Base-by-base conservation (phyloP, 176 grass and related monocot genomes). In the Rhynchospora tenuis region DNA sequence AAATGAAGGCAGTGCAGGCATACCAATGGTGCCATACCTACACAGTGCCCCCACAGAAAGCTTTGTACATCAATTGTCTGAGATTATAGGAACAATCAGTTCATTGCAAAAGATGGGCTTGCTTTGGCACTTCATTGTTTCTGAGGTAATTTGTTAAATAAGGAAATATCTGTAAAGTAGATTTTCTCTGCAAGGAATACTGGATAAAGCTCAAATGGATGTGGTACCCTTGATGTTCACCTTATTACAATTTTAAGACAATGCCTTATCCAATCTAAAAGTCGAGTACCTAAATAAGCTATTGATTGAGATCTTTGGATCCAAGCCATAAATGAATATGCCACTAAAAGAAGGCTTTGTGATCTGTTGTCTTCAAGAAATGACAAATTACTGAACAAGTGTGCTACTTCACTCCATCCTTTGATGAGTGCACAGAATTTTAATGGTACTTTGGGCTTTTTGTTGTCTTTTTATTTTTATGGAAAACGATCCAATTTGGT, bases 11-110 rank as follows among this genome's bases (percentile, higher is more conserved):
- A 64, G 17, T 47, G 78, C 65, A 52, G 87, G 86, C 66, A 61
- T 72, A 77, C 86, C 80, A 50, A 79, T 93, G 59, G 55, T 78
- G 28, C 90, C 86, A 76, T 86, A 91, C 87, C 85, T 99, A 42
- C 93, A 95, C 83, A 89, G 96, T 89, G 91, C 93, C 38, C 96
- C 91, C 24, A 91, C 88, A 90, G 93, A 86, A 90, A 95, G 93
- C 84, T 95, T 99, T 84, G 74, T 91, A 82, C 87, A 91, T 92
- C 86, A 76, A 87, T 66, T 99, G 66, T 90, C 89, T 84, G 46
- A 86, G 46, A 82, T 90, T 84, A 85, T 99, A 83, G 93, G 91
- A 51, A 82, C 83, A 38, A 86, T 93, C 85, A 99, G 86, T 90
- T 99, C 89, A 17, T 63, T 93, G 60, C 83, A 95, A 83, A 99